Base-by-base conservation (phyloP, 2,329 filamentous ascomycete genomes). In the Ophiostoma ips region DNA sequence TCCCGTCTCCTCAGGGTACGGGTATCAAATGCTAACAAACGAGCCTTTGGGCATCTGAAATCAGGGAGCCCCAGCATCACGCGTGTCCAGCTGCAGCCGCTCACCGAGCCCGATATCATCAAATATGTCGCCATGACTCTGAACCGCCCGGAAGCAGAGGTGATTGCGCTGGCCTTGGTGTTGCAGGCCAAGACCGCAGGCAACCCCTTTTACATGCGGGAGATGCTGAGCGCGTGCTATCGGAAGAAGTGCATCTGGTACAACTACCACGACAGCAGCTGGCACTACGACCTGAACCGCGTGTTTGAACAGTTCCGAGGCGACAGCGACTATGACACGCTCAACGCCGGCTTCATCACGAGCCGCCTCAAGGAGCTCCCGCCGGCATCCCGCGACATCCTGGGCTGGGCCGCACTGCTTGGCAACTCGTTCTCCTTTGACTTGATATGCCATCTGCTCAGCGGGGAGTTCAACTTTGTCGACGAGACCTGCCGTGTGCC, bases 201-300 rank as follows among this genome's bases (percentile, higher is more conserved):
- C 1, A 95, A 94, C 54, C 83, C 88, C 0, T 95, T 95, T 60
- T 94, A 92, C 60, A 84, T 95, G 63, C 76, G 87, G 50, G 87
- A 95, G 65, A 94, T 95, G 76, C 75, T 95, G 5, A 86, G 86
- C 60, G 83, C 84, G 3, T 94, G 87, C 62, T 82, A 94, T 62
- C 79, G 86, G 37, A 92, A 87, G 61, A 83, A 83, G 57, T 94
- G 86, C 62, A 84, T 95, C 46, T 94, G 82, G 77, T 95, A 94
- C 64, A 87, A 88, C 54, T 95, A 92, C 72, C 81, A 80, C 57
- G 78, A 83, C 55, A 85, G 81, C 44, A 74, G 76, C 43, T 96
- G 90, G 90, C 75, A 83, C 41, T 95, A 83, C 61, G 84, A 94
- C 60, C 68, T 95, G 11, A 88, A 95, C 63, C 79, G 77, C 55